Evolutionary conservation across 2,329 filamentous ascomycete genomes (phyloP).

Genomic region (Neopestalotiopsis rosae): DNA sequence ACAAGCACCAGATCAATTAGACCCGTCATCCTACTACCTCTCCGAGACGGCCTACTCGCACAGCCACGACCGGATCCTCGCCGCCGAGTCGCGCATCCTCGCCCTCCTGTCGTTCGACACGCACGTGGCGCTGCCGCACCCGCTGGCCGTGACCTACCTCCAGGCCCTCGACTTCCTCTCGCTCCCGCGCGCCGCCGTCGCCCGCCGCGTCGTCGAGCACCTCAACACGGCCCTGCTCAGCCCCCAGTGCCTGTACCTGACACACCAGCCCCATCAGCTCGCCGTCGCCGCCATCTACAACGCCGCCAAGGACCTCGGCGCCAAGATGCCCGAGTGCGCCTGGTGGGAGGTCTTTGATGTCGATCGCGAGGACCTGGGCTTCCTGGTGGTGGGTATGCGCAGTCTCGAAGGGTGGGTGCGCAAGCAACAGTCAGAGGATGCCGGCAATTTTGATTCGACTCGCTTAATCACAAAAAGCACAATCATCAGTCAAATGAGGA

Average conservation of each 20-base stretch:
- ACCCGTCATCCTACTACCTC: conserved; percentile 66
- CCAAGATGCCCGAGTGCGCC: conserved; percentile 80
- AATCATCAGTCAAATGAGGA: conserved; percentile 65
- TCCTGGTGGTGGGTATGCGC: conserved; percentile 83
- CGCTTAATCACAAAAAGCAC: conserved; percentile 63
- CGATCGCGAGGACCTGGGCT: conserved; percentile 91
- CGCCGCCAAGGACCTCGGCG: conserved; percentile 77
- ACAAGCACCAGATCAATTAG: too few relatives aligned
- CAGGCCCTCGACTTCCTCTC: conserved; percentile 80
- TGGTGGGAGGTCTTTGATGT: conserved; percentile 99
- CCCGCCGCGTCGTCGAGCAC: conserved; percentile 72
- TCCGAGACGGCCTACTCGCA: conserved; percentile 74
- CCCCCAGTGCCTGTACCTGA: conserved; percentile 88
- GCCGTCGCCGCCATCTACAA: conserved; percentile 90
- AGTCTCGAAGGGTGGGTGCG: conserved; percentile 75
- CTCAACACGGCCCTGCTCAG: conserved; percentile 87
- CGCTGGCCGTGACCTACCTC: conserved; percentile 88
- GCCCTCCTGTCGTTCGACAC: conserved; percentile 80
- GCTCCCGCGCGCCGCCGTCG: conserved; percentile 55
- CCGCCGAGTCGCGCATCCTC: conserved; percentile 79
- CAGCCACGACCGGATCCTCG: conserved; percentile 68
- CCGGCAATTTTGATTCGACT: conserved; percentile 48
- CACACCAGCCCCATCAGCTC: conserved; percentile 85
- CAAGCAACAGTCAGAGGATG: conserved; percentile 60
- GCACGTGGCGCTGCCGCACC: conserved; percentile 84